Percentiles rank a stretch among this genome's conserved stretches.
Evolutionary conservation across 83 land plant genomes (phyloP).

Genomic region (Picea engelmannii): DNA sequence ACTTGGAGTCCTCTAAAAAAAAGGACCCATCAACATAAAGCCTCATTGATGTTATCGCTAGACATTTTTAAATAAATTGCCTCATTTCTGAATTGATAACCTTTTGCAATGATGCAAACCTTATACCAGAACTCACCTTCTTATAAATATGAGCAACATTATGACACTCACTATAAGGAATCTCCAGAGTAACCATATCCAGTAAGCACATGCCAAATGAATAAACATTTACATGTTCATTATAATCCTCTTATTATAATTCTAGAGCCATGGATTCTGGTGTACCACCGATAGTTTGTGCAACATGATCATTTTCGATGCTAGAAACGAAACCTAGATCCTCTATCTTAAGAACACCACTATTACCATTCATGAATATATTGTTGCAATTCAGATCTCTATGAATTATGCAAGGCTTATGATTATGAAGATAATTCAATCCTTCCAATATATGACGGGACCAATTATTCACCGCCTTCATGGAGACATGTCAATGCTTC

Average conservation of each 20-base stretch:
- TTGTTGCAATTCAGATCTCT: no score
- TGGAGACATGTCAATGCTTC: constrained; percentile 71
- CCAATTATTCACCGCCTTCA: constrained; percentile 85
- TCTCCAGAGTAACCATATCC: no score
- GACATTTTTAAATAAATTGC: constrained; percentile 60
- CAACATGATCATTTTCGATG: constrained; percentile 56
- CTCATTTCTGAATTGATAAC: constrained; percentile 47
- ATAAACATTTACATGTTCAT: no score
- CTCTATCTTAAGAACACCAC: constrained; percentile 75
- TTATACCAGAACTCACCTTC: constrained; percentile 64
- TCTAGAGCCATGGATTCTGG: constrained; percentile 96
- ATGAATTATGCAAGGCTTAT: no score
- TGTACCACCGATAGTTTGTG: constrained; percentile 76
- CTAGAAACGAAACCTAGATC: constrained; percentile 79
- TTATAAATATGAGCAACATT: constrained; percentile 42
- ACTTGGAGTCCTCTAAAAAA: constrained; percentile 33
- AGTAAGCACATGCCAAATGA: no score
- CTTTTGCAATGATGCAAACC: constrained; percentile 43
- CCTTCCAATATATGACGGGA: constrained; percentile 10
- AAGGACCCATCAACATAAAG: constrained; percentile 61
- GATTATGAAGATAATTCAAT: no score
- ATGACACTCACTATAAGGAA: no score
- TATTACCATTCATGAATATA: no score
- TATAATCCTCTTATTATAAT: constrained; percentile 60
- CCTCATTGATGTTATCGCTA: constrained; percentile 40